Evolutionary conservation across 805 yeast genomes (phyloP).

Genomic region (Teunomyces lycoperdinae): DNA sequence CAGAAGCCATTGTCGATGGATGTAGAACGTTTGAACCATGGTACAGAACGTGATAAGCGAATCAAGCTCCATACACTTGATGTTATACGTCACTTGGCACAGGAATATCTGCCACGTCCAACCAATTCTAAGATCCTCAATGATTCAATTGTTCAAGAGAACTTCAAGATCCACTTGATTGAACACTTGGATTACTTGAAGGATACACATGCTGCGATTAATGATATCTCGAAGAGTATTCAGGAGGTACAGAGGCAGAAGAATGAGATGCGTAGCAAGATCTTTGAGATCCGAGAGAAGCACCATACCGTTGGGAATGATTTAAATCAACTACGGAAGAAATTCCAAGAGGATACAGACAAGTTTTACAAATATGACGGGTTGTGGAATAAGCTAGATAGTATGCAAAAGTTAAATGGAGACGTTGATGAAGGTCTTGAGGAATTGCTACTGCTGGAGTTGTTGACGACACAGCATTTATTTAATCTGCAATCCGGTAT

Average conservation of each 20-base stretch:
- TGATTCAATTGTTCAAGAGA: slow-evolving; percentile 24
- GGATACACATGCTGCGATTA: slow-evolving; percentile 35
- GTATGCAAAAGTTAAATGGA: slow-evolving; percentile 2
- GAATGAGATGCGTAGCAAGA: slow-evolving; percentile 26
- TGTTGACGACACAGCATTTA: slow-evolving; percentile 12
- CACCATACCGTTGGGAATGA: slow-evolving; percentile 34
- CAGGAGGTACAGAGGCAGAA: slow-evolving; percentile 28
- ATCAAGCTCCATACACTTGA: slow-evolving; percentile 33
- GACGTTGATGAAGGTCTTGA: slow-evolving; percentile 3
- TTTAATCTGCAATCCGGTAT: slow-evolving; percentile 27
- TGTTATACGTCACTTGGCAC: slow-evolving; percentile 33
- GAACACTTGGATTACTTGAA: slow-evolving; percentile 27
- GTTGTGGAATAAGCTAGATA: slow-evolving; percentile 11
- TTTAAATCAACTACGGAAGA: slow-evolving; percentile 24
- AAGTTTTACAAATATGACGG: slow-evolving; percentile 15
- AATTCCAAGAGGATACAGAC: slow-evolving; percentile 12
- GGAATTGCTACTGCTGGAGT: slow-evolving; percentile 6
- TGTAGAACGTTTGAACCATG: slow-evolving; percentile 25
- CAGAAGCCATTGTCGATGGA: slow-evolving; percentile 30
- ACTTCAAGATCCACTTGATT: slow-evolving; percentile 28
- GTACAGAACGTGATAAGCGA: slow-evolving; percentile 20
- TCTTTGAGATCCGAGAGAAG: slow-evolving; percentile 26
- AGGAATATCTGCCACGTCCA: slow-evolving; percentile 22
- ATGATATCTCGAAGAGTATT: slow-evolving; percentile 29
- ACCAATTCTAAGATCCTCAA: slow-evolving; percentile 9